Evolutionary conservation across 306 rosid genomes (phyloP).

Genomic region (Lathyrus aphaca): DNA sequence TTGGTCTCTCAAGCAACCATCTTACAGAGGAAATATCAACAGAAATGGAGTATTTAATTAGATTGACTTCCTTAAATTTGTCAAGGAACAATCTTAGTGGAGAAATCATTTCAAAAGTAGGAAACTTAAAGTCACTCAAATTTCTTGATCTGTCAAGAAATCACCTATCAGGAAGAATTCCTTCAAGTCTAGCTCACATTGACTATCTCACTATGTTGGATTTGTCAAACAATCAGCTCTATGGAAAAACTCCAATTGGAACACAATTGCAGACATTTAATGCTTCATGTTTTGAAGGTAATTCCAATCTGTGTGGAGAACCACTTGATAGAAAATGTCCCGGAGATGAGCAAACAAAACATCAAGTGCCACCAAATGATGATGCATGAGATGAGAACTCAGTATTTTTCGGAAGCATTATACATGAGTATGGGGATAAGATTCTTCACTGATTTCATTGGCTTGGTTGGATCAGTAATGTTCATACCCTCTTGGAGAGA

Average conservation of each 20-base stretch:
- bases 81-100: background rate
- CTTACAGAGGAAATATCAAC: background rate
- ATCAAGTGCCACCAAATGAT: background rate
- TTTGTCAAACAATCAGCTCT: background rate
- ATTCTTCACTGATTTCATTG: conserved; percentile 4
- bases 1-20: background rate
- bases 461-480: conserved; percentile 8
- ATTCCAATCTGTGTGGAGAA: background rate
- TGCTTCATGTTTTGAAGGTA: background rate
- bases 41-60: background rate
- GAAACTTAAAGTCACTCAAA: background rate
- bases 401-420: background rate
- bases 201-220: background rate
- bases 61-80: background rate
- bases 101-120: background rate
- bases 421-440: conserved; percentile 32
- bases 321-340: background rate
- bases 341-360: rapidly evolving
- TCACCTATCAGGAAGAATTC: background rate
- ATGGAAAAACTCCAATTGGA: background rate
- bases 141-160: conserved; percentile 3
- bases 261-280: background rate
- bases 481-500: conserved; percentile 7
- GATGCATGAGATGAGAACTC: background rate
- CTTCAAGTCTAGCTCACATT: background rate